Conservation (phyloP, 768 basidiomycete genomes). For the Serendipita indica region DNA sequence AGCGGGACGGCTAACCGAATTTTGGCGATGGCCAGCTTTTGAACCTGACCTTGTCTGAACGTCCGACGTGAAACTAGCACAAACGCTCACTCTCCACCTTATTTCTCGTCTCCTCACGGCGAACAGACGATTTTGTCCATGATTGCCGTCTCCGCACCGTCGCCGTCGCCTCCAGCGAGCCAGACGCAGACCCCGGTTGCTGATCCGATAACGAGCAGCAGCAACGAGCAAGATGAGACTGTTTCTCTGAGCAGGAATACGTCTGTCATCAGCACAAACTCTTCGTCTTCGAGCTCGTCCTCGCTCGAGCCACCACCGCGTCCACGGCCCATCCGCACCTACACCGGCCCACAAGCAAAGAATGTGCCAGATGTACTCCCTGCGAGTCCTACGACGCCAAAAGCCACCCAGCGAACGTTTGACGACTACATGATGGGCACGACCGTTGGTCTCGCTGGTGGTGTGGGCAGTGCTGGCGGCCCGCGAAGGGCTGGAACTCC, state of each 20-base stretch:
- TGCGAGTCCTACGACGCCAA: conserved; percentile 2
- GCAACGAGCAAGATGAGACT: background rate
- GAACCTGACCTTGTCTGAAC: conserved; percentile 1
- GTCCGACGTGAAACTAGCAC: background rate
- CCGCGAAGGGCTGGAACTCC: background rate
- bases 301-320: conserved; percentile 5
- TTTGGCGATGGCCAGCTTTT: too few relatives aligned
- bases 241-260: conserved; percentile 7
- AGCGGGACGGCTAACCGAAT: background rate
- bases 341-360: conserved; percentile 8
- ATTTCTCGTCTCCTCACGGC: background rate
- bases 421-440: conserved; percentile 2
- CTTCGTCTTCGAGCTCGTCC: background rate
- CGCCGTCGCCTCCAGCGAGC: conserved; percentile 1
- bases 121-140: background rate
- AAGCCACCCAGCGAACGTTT: conserved; percentile 9
- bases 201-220: background rate
- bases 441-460: too few relatives aligned
- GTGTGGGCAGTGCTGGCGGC: too few relatives aligned
- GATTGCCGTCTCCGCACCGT: conserved; percentile 8
- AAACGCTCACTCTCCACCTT: background rate
- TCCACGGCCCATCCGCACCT: conserved; percentile 5
- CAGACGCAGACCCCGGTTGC: background rate
- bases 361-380: conserved; percentile 8
- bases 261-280: background rate